phyloP scores from a whole-genome alignment of 2,329 filamentous ascomycete genomes.

The Paramyrothecium sp. region DNA sequence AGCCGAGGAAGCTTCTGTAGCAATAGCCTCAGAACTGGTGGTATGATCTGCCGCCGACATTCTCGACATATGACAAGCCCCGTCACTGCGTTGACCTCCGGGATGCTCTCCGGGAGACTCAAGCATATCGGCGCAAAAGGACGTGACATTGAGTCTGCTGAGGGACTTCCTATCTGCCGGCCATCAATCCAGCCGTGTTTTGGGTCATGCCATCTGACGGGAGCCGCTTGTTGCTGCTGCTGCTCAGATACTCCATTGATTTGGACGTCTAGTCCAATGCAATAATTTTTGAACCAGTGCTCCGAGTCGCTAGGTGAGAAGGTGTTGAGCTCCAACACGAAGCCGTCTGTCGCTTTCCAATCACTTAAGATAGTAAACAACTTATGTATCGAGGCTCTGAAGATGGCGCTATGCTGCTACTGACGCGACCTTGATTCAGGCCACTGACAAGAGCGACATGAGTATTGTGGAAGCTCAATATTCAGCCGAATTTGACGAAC shows the following conservation, averaged over 20 bases:
- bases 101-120: slow-evolving; percentile 3
- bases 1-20: slow-evolving; percentile 9
- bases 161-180: slow-evolving; percentile 5
- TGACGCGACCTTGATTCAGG: not conserved
- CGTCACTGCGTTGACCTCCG: slow-evolving; percentile 9
- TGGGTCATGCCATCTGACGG: slow-evolving; percentile 10
- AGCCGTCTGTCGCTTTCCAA: slow-evolving; percentile 17
- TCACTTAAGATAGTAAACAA: slow-evolving; percentile 25
- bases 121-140: slow-evolving; percentile 2
- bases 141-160: slow-evolving; percentile 4
- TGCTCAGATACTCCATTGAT: slow-evolving; percentile 3
- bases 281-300: slow-evolving; percentile 10
- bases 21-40: slow-evolving; percentile 2
- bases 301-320: slow-evolving; percentile 12
- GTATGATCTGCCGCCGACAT: slow-evolving; percentile 7
- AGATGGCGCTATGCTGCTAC: slow-evolving; percentile 9
- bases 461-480: slow-evolving; percentile 13
- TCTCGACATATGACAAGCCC: slow-evolving; percentile 9
- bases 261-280: slow-evolving; percentile 2
- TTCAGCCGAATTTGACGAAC: slow-evolving; percentile 9
- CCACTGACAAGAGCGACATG: slow-evolving; percentile 9
- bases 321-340: slow-evolving; percentile 8
- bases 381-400: slow-evolving; percentile 16
- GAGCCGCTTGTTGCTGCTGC: slow-evolving; percentile 2
- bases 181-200: slow-evolving; percentile 11